Percentiles rank a stretch among this genome's conserved stretches.
Evolutionary conservation across 352 stramenopile species (phyloP).

Genomic region (Thalassiosira hispida): DNA sequence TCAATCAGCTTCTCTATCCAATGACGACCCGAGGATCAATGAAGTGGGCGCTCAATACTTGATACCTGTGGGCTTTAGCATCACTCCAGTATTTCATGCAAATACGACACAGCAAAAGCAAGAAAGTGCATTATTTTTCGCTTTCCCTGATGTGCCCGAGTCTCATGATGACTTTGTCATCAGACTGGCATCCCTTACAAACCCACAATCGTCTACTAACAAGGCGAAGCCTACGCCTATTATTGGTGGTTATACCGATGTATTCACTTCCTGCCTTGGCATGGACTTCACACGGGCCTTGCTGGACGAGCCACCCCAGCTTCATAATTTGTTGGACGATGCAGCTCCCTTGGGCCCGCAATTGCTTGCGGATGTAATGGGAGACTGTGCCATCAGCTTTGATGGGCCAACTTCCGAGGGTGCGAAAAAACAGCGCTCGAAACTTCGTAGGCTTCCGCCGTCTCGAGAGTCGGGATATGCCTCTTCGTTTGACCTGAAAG

Average conservation of each 20-base stretch:
- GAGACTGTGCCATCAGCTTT: slow-evolving; percentile 72
- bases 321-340: slow-evolving; percentile 36
- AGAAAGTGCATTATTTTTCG: slow-evolving; percentile 59
- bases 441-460: slow-evolving; percentile 69
- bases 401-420: slow-evolving; percentile 28
- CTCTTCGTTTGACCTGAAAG: slow-evolving; percentile 70
- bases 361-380: slow-evolving; percentile 74
- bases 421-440: slow-evolving; percentile 58
- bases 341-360: slow-evolving; percentile 44
- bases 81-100: slow-evolving; percentile 55
- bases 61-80: slow-evolving; percentile 70
- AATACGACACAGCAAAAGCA: slow-evolving; percentile 11
- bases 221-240: neutral
- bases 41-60: slow-evolving; percentile 65
- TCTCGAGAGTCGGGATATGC: slow-evolving; percentile 63
- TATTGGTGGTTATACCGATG: slow-evolving; percentile 33
- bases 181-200: slow-evolving; percentile 28
- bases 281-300: slow-evolving; percentile 78
- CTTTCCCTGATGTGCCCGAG: slow-evolving; percentile 54
- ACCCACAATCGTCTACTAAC: slow-evolving; percentile 13
- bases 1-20: neutral
- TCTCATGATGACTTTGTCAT: slow-evolving; percentile 75
- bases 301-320: slow-evolving; percentile 60
- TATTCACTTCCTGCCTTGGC: slow-evolving; percentile 69
- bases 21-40: slow-evolving; percentile 31